phyloP scores from a whole-genome alignment of 352 stramenopile genomes.

The Halophytophthora batemanensis region DNA sequence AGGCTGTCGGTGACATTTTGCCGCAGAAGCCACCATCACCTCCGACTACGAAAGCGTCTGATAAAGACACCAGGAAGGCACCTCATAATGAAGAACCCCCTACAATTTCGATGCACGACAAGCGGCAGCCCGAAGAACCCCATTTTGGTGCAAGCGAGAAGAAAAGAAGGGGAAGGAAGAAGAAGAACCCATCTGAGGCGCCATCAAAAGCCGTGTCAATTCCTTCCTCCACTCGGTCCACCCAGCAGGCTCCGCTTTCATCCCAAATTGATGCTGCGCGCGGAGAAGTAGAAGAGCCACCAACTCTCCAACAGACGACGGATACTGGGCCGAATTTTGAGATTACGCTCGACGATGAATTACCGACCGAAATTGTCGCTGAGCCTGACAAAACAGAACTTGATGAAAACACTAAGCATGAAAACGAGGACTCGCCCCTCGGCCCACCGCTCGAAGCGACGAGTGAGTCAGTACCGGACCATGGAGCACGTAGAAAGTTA shows the following conservation, averaged over 20 bases:
- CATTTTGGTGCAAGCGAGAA: conserved; percentile 6
- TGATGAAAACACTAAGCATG: not conserved
- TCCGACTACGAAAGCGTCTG: not conserved
- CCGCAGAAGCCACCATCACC: not conserved
- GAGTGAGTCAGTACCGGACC: conserved; percentile 3
- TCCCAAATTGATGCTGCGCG: conserved; percentile 1
- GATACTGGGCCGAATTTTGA: too few relatives aligned
- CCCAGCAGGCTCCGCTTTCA: too few relatives aligned
- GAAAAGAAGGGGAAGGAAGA: conserved; percentile 25
- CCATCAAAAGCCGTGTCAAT: not conserved
- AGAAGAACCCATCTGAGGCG: conserved; percentile 9
- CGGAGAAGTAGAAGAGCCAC: not conserved
- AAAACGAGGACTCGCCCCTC: conserved; percentile 4
- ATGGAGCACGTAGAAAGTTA: conserved; percentile 8
- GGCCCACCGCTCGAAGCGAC: conserved; percentile 16
- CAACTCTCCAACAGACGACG: too few relatives aligned
- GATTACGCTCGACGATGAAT: not conserved
- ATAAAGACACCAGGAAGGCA: conserved; percentile 2
- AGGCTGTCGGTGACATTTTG: not conserved
- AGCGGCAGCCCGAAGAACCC: not conserved
- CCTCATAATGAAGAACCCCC: conserved; percentile 5
- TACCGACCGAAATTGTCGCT: too few relatives aligned
- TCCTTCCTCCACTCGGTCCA: not conserved
- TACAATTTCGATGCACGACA: not conserved
- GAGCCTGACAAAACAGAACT: too few relatives aligned